These are phyloP conservation scores for Pseudozyma pruni DNA, from an alignment of 1,284 basidiomycete genomes.

Conservation along the genomic window DNA sequence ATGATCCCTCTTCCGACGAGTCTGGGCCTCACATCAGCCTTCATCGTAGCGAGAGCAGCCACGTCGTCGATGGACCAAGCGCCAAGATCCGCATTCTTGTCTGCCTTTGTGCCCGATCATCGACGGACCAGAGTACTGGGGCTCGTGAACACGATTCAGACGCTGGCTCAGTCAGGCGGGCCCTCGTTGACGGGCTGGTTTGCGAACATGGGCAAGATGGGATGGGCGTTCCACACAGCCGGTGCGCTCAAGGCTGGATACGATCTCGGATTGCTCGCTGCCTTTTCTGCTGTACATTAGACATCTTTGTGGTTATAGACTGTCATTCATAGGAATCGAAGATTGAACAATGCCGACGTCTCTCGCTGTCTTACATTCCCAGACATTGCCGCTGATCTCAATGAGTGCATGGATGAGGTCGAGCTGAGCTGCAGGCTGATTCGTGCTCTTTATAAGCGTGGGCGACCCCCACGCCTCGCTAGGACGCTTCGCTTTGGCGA, in stretches of 20 bases:
- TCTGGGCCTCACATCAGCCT: conserved; percentile 9
- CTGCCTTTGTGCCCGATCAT: conserved; percentile 10
- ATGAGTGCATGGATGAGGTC: too few relatives aligned
- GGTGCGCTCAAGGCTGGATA: conserved; percentile 17
- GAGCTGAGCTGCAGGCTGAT: too few relatives aligned
- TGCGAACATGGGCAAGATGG: conserved; percentile 11
- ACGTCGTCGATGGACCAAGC: conserved; percentile 27
- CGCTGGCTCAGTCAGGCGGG: conserved; percentile 24
- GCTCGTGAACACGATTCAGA: conserved; percentile 19
- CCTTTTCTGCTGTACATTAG: conserved; percentile 15
- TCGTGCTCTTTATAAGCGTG: too few relatives aligned
- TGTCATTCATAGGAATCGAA: too few relatives aligned
- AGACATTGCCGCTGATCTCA: too few relatives aligned
- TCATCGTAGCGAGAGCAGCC: conserved; percentile 24
- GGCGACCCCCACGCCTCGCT: too few relatives aligned
- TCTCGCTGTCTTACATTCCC: too few relatives aligned
- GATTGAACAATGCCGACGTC: too few relatives aligned
- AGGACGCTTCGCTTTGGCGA: too few relatives aligned
- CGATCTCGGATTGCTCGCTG: conserved; percentile 24
- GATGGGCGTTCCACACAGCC: conserved; percentile 19
- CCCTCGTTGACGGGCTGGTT: conserved; percentile 23
- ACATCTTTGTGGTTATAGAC: too few relatives aligned
- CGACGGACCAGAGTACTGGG: conserved; percentile 16
- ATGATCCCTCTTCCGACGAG: conserved; percentile 9
- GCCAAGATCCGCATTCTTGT: conserved; percentile 20